Evolutionary conservation across 768 basidiomycete genomes (phyloP).

Genomic region (Chiua virens): DNA sequence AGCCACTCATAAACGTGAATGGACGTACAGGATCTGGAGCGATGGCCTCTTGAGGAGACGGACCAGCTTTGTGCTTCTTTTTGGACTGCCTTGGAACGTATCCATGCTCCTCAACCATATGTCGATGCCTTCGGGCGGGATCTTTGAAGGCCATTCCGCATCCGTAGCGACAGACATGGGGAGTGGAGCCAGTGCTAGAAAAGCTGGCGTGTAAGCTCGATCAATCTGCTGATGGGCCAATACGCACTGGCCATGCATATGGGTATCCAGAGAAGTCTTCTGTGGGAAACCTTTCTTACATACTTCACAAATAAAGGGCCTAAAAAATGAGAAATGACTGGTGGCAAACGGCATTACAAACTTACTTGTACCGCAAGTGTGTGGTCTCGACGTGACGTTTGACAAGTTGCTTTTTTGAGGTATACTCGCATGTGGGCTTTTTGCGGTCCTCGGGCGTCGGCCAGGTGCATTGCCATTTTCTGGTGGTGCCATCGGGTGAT

Average conservation of each 20-base stretch:
- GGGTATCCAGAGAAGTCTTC: slow-evolving; percentile 59
- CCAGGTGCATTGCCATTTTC: slow-evolving; percentile 45
- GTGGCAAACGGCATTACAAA: slow-evolving; percentile 11
- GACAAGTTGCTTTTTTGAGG: slow-evolving; percentile 61
- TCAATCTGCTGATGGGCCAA: neutral
- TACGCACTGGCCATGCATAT: slow-evolving; percentile 53
- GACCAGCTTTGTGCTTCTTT: slow-evolving; percentile 43
- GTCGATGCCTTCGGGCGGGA: slow-evolving; percentile 61
- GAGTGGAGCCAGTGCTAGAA: slow-evolving; percentile 55
- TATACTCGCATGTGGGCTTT: slow-evolving; percentile 40
- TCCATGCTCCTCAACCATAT: slow-evolving; percentile 52
- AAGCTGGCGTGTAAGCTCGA: slow-evolving; percentile 11
- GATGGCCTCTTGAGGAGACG: slow-evolving; percentile 26
- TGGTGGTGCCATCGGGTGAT: slow-evolving; percentile 33
- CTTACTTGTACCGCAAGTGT: slow-evolving; percentile 61
- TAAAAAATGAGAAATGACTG: slow-evolving; percentile 27
- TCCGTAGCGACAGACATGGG: slow-evolving; percentile 50
- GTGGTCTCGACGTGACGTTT: slow-evolving; percentile 67
- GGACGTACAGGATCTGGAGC: slow-evolving; percentile 31
- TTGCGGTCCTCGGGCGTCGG: slow-evolving; percentile 33
- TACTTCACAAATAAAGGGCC: slow-evolving; percentile 50
- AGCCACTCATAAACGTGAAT: slow-evolving; percentile 31
- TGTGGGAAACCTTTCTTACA: slow-evolving; percentile 58
- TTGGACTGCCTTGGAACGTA: slow-evolving; percentile 47
- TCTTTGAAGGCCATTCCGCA: slow-evolving; percentile 62